A percentile compares a stretch with the other conserved stretches of the same genome.
Evolutionary conservation across 306 rosid genomes (phyloP).

Genomic region (Cicer chorassanicum): DNA sequence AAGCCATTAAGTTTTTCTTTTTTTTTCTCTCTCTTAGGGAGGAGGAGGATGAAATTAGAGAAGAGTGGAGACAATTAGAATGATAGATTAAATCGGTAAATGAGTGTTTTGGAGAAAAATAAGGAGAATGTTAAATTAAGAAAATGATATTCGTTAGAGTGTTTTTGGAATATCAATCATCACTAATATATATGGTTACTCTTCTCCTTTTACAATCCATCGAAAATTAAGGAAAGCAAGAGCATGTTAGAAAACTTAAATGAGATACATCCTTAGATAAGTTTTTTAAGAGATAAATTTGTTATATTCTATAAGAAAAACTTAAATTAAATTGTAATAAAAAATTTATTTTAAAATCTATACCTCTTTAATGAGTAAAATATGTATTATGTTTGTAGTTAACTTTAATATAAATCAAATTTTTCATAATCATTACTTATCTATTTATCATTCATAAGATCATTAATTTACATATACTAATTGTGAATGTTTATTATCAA

Average conservation of each 20-base stretch:
- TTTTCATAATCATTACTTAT: too few species aligned
- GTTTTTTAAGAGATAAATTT: too few species aligned
- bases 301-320: too few species aligned
- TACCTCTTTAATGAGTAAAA: too few species aligned
- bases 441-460: too few species aligned
- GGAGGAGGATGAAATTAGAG: background rate
- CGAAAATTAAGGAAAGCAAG: background rate
- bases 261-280: slow-evolving; percentile 38
- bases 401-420: too few species aligned
- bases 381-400: too few species aligned
- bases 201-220: background rate
- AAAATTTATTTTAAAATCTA: too few species aligned
- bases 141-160: background rate
- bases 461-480: too few species aligned
- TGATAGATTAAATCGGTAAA: slow-evolving; percentile 36
- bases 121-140: slow-evolving; percentile 46
- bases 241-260: background rate
- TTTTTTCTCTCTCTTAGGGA: background rate
- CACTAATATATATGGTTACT: background rate
- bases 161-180: slow-evolving; percentile 4
- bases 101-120: slow-evolving; percentile 54
- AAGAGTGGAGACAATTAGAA: background rate
- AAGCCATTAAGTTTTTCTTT: slow-evolving; percentile 33
- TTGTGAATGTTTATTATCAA: too few species aligned
- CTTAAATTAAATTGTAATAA: too few species aligned